phyloP scores from a whole-genome alignment of 805 yeast species.

The Saccharomycopsis capsularis region DNA sequence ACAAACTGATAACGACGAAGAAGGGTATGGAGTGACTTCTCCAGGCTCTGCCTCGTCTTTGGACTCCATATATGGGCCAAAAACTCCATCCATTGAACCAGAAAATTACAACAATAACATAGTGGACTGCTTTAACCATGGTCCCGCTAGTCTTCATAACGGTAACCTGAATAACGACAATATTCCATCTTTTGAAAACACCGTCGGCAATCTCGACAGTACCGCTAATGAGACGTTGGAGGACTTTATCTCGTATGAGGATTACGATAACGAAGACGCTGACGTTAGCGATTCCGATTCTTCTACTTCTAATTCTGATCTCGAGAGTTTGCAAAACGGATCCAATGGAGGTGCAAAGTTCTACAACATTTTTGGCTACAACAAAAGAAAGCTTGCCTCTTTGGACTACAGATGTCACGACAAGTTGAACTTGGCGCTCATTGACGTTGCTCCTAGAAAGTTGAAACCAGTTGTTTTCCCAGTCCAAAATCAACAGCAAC shows the following conservation, averaged over 20 bases:
- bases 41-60: background rate
- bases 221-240: conserved; percentile 1
- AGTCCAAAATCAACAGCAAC: background rate
- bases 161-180: background rate
- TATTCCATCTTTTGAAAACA: background rate
- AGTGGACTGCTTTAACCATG: no score
- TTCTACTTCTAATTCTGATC: background rate
- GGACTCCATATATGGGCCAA: background rate
- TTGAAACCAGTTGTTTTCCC: background rate
- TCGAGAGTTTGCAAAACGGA: background rate
- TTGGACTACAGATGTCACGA: conserved; percentile 16
- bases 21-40: background rate
- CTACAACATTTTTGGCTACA: background rate
- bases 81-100: background rate
- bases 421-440: conserved; percentile 6
- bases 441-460: background rate
- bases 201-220: no score
- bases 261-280: conserved; percentile 2
- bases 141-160: no score
- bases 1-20: background rate
- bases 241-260: conserved; percentile 3
- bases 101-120: background rate
- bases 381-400: background rate
- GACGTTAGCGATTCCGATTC: background rate
- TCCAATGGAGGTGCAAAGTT: background rate